Conservation (phyloP, 345 rosid genomes). For the Heritiera fomes region DNA sequence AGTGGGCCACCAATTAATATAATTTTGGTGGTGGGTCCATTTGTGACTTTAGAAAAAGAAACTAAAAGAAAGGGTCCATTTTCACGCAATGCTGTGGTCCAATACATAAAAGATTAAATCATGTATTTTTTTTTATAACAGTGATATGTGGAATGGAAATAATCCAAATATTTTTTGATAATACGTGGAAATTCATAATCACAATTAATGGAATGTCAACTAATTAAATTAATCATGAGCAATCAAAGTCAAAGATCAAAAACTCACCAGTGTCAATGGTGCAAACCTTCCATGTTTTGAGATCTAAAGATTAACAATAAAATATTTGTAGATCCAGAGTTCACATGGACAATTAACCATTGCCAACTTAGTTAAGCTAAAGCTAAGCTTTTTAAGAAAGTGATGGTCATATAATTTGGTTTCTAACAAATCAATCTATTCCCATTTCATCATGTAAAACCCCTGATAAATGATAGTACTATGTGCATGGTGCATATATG, state of each 20-base stretch:
- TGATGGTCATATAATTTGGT: not conserved
- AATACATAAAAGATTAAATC: not conserved
- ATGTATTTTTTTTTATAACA: too few species aligned
- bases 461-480: not conserved
- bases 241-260: conserved; percentile 1
- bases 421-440: not conserved
- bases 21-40: not conserved
- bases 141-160: too few species aligned
- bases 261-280: not conserved
- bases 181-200: not conserved
- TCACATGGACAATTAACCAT: not conserved
- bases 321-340: not conserved
- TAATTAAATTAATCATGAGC: not conserved
- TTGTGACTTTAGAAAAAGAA: too few species aligned
- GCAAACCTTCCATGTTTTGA: not conserved
- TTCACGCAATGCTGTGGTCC: not conserved
- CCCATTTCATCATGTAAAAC: not conserved
- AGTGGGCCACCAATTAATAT: not conserved
- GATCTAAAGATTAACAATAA: not conserved
- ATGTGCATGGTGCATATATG: not conserved
- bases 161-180: not conserved
- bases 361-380: not conserved
- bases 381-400: not conserved
- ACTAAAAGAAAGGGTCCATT: not conserved
- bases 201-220: not conserved